Evolutionary conservation across 1,284 basidiomycete species (phyloP), one percentile per base, ranked within the genome.

Genomic region (Ceratobasidium papillatum): DNA sequence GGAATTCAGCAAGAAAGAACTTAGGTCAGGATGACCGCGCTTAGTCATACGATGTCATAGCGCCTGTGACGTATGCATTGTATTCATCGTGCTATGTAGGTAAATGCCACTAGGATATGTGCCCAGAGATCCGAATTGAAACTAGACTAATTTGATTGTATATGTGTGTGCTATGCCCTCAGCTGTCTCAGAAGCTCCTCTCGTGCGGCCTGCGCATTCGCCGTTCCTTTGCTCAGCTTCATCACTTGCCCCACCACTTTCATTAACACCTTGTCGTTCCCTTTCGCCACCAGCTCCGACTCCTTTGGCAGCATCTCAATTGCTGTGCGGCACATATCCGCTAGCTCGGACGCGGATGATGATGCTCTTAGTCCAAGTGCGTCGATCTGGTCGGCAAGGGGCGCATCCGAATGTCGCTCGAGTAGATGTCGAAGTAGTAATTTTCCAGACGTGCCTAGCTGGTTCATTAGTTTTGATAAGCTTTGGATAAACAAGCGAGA

Each of bases 191-290:
- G 41, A 1, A 71, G 41, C n/a, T 59, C 68, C 61, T 80, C 80
- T 51, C 78, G 80, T 0, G 83, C 83, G 47, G 80, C 77, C 64
- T 80, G 79, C 0, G 86, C 86, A 79, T 98, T 91, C 25, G 91
- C 94, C 41, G 89, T 86, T 3, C 96, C 96, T 75, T 88, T 86
- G 75, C 91, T 93, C 68, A 88, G 82, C 82, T 91, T 93, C 95
- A 99, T 98, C 27, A 97, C 93, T 80, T 89, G 87, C 0, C 97
- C 97, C 7, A 99, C 87, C 41, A 99, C 86, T 76, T 93, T 91
- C 84, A 95, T 95, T 51, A 98, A 80, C 0, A 96, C 95, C 77
- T 93, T 95, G 36, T 84, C 82, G 75, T 94, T 92, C 0, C 97
- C 96, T 47, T 85, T 84, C 19, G 87, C 86, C 25, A 94, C 87